These are phyloP conservation scores for Nelumbo lutea DNA, from an alignment of 164 flowering plant species.

Conservation along the genomic window DNA sequence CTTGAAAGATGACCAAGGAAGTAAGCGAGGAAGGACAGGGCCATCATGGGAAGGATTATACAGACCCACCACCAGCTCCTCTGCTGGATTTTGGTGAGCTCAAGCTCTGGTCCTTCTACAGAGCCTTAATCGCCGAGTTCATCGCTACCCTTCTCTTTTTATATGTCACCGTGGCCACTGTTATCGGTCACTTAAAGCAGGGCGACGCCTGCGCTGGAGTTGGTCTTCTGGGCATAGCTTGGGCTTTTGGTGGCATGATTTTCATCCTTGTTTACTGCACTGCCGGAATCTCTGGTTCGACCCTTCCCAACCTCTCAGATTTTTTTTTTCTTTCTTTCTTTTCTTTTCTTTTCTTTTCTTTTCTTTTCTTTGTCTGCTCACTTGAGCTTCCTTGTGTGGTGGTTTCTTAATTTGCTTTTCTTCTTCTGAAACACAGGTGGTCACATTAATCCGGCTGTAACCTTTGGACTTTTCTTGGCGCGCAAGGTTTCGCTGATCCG, in stretches of 20 bases:
- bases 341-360: not conserved
- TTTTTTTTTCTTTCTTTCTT: not conserved
- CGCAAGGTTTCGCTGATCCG: conserved; percentile 36
- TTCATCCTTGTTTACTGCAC: conserved; percentile 45
- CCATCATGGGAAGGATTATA: conserved; percentile 35
- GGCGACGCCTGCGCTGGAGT: conserved; percentile 25
- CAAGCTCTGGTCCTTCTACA: conserved; percentile 37
- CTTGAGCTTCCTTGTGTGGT: not conserved
- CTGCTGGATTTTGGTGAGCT: conserved; percentile 35
- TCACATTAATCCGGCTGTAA: conserved; percentile 47
- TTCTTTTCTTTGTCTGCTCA: not conserved
- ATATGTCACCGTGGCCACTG: conserved; percentile 34
- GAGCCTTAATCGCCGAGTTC: conserved; percentile 44
- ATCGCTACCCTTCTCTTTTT: conserved; percentile 41
- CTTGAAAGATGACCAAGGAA: conserved; percentile 36
- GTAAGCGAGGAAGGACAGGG: conserved; percentile 25
- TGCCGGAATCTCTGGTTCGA: conserved; percentile 40
- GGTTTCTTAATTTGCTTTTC: not conserved
- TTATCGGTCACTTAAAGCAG: conserved; percentile 31
- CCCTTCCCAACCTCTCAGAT: not conserved
- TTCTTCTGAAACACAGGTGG: conserved; percentile 21
- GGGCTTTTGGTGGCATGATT: conserved; percentile 49
- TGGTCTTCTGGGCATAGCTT: conserved; percentile 39
- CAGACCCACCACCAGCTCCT: conserved; percentile 44
- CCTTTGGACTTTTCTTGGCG: conserved; percentile 42